Percentiles rank a stretch among this genome's conserved stretches.
Evolutionary conservation across 2,329 filamentous ascomycete genomes (phyloP).

Genomic region (Fusarium sp.): DNA sequence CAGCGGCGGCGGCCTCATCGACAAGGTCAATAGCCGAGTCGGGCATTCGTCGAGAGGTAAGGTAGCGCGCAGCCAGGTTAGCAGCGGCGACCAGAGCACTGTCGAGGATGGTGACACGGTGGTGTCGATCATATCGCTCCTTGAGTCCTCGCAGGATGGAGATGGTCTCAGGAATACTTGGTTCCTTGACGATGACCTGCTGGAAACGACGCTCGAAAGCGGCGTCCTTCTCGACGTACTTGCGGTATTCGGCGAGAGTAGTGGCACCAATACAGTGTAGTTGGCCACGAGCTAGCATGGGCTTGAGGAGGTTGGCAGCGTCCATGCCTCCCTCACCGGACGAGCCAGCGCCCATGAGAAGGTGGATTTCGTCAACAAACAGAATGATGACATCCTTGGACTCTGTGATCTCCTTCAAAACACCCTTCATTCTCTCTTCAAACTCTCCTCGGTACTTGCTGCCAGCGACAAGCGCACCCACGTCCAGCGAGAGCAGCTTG

Average conservation of each 20-base stretch:
- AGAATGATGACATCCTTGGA: slow-evolving; percentile 97
- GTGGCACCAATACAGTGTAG: slow-evolving; percentile 98
- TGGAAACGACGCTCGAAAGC: slow-evolving; percentile 99
- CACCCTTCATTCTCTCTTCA: slow-evolving; percentile 99
- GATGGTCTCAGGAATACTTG: slow-evolving; percentile 86
- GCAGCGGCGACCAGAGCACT: slow-evolving; percentile 91
- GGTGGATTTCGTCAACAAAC: slow-evolving; percentile 98
- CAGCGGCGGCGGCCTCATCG: slow-evolving; percentile 96
- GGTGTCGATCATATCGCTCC: slow-evolving; percentile 97
- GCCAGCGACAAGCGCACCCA: slow-evolving; percentile 92
- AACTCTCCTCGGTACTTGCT: slow-evolving; percentile 99
- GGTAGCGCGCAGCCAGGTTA: slow-evolving; percentile 91
- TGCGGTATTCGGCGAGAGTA: slow-evolving; percentile 93
- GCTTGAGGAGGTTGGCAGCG: slow-evolving; percentile 95
- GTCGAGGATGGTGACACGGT: slow-evolving; percentile 96
- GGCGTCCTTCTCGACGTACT: slow-evolving; percentile 98
- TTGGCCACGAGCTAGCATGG: slow-evolving; percentile 96
- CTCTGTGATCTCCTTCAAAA: slow-evolving; percentile 94
- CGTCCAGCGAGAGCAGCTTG: slow-evolving; percentile 93
- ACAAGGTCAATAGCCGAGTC: slow-evolving; percentile 97
- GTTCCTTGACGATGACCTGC: slow-evolving; percentile 97
- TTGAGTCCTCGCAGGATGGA: slow-evolving; percentile 99
- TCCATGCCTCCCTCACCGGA: slow-evolving; percentile 99
- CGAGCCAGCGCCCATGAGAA: slow-evolving; percentile 96
- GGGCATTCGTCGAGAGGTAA: slow-evolving; percentile 88